A percentile compares a stretch with the other conserved stretches of the same genome.
phyloP scores from a whole-genome alignment of 2,329 filamentous ascomycete species.

The Aspergillus sp. region DNA sequence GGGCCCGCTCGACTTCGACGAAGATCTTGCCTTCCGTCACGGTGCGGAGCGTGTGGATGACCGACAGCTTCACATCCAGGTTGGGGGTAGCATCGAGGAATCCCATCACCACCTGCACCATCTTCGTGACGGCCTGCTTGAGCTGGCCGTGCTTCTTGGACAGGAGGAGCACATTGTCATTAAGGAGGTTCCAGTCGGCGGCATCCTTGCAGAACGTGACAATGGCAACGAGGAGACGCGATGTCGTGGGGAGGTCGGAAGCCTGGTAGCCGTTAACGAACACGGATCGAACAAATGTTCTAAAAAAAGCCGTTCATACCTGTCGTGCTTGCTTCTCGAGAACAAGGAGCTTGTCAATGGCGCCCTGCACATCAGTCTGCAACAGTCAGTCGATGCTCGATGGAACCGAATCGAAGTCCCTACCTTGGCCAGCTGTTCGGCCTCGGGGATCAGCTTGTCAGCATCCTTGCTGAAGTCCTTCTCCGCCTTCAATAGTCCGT shows the following conservation, averaged over 20 bases:
- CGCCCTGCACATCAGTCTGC: slow-evolving; percentile 70
- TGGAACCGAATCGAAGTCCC: slow-evolving; percentile 3
- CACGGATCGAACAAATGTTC: too few relatives aligned
- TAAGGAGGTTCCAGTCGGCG: slow-evolving; percentile 89
- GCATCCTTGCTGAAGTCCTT: slow-evolving; percentile 99
- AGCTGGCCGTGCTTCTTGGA: slow-evolving; percentile 99
- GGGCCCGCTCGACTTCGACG: slow-evolving; percentile 95
- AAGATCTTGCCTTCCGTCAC: slow-evolving; percentile 99
- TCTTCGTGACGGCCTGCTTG: slow-evolving; percentile 97
- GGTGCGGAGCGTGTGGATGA: slow-evolving; percentile 92
- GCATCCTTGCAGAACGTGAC: slow-evolving; percentile 93
- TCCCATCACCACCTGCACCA: slow-evolving; percentile 94
- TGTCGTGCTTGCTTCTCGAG: slow-evolving; percentile 98
- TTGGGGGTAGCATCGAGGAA: slow-evolving; percentile 86
- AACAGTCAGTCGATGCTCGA: slow-evolving; percentile 17
- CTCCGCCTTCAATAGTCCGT: slow-evolving; percentile 84
- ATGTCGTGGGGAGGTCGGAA: slow-evolving; percentile 93
- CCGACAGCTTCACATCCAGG: slow-evolving; percentile 81
- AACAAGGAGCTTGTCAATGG: slow-evolving; percentile 86
- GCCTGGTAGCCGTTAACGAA: slow-evolving; percentile 59
- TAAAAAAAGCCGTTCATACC: slow-evolving; percentile 50
- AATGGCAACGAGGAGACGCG: slow-evolving; percentile 80
- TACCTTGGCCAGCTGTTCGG: slow-evolving; percentile 85
- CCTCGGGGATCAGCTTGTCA: slow-evolving; percentile 86
- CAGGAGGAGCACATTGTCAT: slow-evolving; percentile 90